These are phyloP conservation scores for Botrytis galanthina DNA, from an alignment of 2,329 filamentous ascomycete species.

Conservation along the genomic window DNA sequence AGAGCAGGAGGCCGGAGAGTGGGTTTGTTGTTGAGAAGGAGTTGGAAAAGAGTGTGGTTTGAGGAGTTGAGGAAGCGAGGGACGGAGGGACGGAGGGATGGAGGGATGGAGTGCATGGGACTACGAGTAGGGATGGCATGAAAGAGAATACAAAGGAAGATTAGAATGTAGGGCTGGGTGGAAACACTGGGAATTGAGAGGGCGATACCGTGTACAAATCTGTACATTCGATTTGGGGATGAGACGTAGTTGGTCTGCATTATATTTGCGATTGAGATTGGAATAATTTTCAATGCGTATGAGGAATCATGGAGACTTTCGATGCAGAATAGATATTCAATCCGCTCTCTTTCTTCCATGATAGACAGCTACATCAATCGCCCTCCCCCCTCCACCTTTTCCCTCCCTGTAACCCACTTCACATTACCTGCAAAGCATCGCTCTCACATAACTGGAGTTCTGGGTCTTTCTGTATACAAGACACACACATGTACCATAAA, in stretches of 20 bases:
- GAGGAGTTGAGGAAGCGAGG: background rate
- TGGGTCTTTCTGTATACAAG: background rate
- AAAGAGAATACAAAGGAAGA: background rate
- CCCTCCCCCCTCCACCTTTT: background rate
- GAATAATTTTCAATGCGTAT: background rate
- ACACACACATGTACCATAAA: background rate
- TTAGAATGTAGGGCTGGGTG: background rate
- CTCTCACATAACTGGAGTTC: background rate
- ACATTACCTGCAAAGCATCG: background rate
- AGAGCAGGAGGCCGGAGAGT: slow-evolving; percentile 61
- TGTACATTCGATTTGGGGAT: background rate
- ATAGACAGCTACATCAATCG: background rate
- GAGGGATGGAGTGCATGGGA: background rate
- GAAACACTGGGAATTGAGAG: background rate
- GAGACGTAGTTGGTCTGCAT: background rate
- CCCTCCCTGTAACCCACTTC: background rate
- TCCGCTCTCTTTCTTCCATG: too few relatives aligned
- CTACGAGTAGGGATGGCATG: background rate
- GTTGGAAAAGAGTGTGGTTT: slow-evolving; percentile 14
- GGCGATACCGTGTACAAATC: background rate
- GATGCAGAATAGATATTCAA: background rate
- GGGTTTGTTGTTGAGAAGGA: slow-evolving; percentile 65
- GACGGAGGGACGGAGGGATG: background rate
- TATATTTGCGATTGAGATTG: background rate
- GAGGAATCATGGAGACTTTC: background rate